These are phyloP conservation scores for Penicillium sp. DNA, from an alignment of 2,329 filamentous ascomycete species.

Conservation along the genomic window DNA sequence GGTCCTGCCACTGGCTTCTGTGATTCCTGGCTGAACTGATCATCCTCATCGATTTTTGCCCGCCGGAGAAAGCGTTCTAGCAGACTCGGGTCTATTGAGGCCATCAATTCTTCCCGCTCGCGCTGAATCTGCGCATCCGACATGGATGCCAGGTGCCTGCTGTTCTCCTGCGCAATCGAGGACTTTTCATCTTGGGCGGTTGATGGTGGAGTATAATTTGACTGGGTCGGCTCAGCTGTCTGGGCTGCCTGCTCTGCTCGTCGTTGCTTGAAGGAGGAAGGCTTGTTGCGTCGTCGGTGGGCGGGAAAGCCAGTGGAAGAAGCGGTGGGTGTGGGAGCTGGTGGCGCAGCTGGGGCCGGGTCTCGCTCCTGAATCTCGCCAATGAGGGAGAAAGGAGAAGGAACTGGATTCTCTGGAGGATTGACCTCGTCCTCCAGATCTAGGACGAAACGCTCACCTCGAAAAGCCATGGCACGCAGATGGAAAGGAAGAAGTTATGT, in stretches of 20 bases:
- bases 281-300: constrained; percentile 72
- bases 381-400: constrained; percentile 50
- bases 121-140: constrained; percentile 75
- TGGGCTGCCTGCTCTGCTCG: constrained; percentile 40
- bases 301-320: constrained; percentile 79
- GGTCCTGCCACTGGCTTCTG: neutral
- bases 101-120: constrained; percentile 77
- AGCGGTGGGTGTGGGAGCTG: constrained; percentile 48
- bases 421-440: constrained; percentile 54
- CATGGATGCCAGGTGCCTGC: constrained; percentile 71
- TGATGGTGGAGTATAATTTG: constrained; percentile 1
- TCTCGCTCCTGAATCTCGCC: constrained; percentile 79
- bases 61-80: constrained; percentile 74
- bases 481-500: constrained; percentile 24
- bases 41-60: constrained; percentile 70
- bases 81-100: constrained; percentile 70
- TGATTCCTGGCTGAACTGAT: constrained; percentile 4
- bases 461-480: constrained; percentile 46
- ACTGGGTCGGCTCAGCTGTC: constrained; percentile 7
- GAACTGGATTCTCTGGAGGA: constrained; percentile 18
- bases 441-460: constrained; percentile 62
- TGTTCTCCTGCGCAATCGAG: constrained; percentile 82
- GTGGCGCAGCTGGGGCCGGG: constrained; percentile 44
- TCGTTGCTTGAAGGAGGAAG: constrained; percentile 79
- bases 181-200: constrained; percentile 57